Evolutionary conservation across 805 yeast species (phyloP), one percentile per base, ranked within the genome.

Genomic region (Cyberlindnera lachancei): DNA sequence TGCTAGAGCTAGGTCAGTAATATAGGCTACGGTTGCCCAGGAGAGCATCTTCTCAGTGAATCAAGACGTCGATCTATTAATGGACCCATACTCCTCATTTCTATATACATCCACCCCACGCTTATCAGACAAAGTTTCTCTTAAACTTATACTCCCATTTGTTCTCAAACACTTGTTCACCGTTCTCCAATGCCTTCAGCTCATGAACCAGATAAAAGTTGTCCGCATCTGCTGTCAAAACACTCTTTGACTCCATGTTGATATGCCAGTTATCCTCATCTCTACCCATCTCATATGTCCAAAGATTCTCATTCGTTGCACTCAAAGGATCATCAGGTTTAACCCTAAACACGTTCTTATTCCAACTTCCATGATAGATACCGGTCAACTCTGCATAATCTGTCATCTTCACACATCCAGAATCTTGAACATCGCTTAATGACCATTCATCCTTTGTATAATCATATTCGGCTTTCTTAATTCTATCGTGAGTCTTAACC

Each of bases 251-350:
- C 27, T 53, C 58, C 22, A 64, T 27, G 30, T 51, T 60, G 30
- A 56, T 55, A 13, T 53, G 48, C 70, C 69, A 65, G 25, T 44
- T 26, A 27, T 46, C 52, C 26, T 43, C 48, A 16, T 53, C 59
- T 43, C 70, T 58, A 7, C 68, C 68, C 52, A 63, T 53, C n/a
- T 48, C 55, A 38, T 61, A 54, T 8, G 58, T 58, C 68, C 67
- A 65, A 12, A 39, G 46, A 41, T 66, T 59, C 38, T 59, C 53
- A 37, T 58, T 61, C 25, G 34, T 40, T 3, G 69, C 70, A 19
- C 61, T 54, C 12, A 63, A 40, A 10, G 70, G 70, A 39, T 64
- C 61, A 28, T 46, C 43, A 2, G 52, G 52, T 27, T 54, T 53
- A 31, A 64, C 50, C 29, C 38, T 52, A 63, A 68, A 65, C 9